Base-by-base conservation (phyloP, 1,139 yeast genomes). In the Eremothecium cymbalariae region DNA sequence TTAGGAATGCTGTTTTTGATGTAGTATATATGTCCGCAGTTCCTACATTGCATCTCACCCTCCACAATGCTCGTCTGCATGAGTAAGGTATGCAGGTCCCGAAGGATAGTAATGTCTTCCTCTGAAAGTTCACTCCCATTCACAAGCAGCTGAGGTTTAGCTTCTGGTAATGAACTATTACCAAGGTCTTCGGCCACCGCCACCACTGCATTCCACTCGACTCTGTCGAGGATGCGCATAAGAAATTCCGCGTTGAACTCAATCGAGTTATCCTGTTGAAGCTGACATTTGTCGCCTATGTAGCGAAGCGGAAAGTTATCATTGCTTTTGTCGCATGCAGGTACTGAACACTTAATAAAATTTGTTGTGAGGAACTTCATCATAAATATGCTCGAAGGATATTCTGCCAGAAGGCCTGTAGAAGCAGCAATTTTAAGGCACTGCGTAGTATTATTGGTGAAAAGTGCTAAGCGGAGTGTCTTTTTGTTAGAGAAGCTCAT, bases 301-400 rank as follows among this genome's bases (percentile, higher is more conserved):
- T 71, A 88, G 44, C 68, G 66, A 39, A 90, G 68, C 2, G 99
- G 99, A 56, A 86, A 90, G 13, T 94, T 74, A 5, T 76, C 74
- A 19, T 74, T 71, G 7, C 90, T 72, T 18, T 76, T 64, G 39
- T 80, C 84, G 55, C 99, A 90, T 4, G 75, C 55, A 51, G 81
- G 78, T 43, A 86, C 83, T 0, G 97, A 90, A 60, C 99, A 90
- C 58, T 82, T 86, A 43, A 90, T 94, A 59, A 90, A 93, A 60
- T 93, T 90, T 27, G 97, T 84, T 20, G 98, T 88, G 28, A 90
- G 66, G 51, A 90, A 78, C 65, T 90, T 90, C 98, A 90, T 88
- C 21, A 8, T 43, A 11, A 11, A 15, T 11, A 29, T n/a, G n/a
- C n/a, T n/a, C n/a, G n/a, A n/a, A n/a, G n/a, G n/a, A n/a, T n/a